Conservation (phyloP, 306 rosid species). For the Senna tora region DNA sequence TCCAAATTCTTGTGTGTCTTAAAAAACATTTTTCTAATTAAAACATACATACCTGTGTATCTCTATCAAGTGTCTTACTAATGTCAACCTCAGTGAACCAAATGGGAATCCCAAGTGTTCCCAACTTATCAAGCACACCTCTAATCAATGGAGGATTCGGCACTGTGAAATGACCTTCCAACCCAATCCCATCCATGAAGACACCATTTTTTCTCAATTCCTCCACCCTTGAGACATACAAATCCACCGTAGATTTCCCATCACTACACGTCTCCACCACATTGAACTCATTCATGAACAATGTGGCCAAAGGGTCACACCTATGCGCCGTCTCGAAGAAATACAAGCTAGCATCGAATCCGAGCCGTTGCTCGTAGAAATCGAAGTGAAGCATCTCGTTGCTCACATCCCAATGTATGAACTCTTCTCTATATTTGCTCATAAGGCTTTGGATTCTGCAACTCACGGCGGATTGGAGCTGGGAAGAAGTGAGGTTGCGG, state of each 20-base stretch:
- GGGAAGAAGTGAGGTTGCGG: conserved; percentile 55
- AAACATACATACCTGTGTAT: too few relatives aligned
- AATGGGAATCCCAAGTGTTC: conserved; percentile 77
- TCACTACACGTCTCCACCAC: conserved; percentile 89
- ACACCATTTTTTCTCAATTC: conserved; percentile 61
- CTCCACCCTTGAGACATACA: conserved; percentile 55
- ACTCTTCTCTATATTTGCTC: conserved; percentile 73
- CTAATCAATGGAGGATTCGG: conserved; percentile 85
- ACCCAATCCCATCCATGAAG: conserved; percentile 87
- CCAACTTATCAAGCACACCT: conserved; percentile 82
- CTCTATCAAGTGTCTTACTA: conserved; percentile 60
- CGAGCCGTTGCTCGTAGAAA: conserved; percentile 81
- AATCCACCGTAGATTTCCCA: conserved; percentile 75
- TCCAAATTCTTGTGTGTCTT: too few relatives aligned
- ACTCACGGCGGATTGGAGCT: conserved; percentile 61
- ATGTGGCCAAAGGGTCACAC: conserved; percentile 76
- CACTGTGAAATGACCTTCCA: conserved; percentile 75
- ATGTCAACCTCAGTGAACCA: conserved; percentile 96
- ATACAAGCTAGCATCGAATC: conserved; percentile 65
- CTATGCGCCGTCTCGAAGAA: conserved; percentile 72
- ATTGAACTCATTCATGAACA: conserved; percentile 89
- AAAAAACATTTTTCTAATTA: too few relatives aligned
- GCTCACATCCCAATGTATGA: conserved; percentile 94
- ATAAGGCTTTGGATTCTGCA: conserved; percentile 66
- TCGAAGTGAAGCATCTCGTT: conserved; percentile 97